These are phyloP conservation scores for Kalmusia sp. DNA, from an alignment of 2,329 filamentous ascomycete species.

Conservation along the genomic window DNA sequence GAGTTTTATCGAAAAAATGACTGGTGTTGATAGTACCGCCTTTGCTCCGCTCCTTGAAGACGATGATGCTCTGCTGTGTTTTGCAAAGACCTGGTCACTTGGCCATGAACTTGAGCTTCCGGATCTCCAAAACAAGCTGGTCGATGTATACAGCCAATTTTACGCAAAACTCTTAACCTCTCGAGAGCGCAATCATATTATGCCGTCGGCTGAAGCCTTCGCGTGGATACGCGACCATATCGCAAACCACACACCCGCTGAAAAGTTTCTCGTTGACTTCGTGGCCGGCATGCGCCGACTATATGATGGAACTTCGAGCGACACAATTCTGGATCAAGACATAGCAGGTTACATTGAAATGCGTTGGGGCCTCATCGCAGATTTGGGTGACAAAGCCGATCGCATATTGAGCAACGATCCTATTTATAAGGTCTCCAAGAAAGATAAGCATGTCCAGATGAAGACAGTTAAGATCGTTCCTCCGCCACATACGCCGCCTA, in stretches of 20 bases:
- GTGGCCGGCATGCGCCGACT: constrained; percentile 16
- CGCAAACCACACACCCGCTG: constrained; percentile 16
- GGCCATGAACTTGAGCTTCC: constrained; percentile 16
- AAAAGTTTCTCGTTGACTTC: constrained; percentile 25
- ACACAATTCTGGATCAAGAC: constrained; percentile 7
- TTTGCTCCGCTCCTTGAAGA: constrained; percentile 10
- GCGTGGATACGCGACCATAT: constrained; percentile 13
- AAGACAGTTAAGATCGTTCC: neutral
- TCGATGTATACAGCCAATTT: constrained; percentile 16
- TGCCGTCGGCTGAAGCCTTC: constrained; percentile 9
- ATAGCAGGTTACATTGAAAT: constrained; percentile 1
- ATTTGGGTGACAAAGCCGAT: neutral
- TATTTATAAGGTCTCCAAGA: neutral
- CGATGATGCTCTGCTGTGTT: constrained; percentile 13
- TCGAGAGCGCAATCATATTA: constrained; percentile 6
- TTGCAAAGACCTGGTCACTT: constrained; percentile 24
- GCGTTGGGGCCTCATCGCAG: neutral
- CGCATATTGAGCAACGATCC: neutral
- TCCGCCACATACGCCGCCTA: neutral
- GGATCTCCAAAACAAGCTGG: constrained; percentile 18
- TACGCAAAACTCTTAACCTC: constrained; percentile 8
- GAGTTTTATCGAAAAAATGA: constrained; percentile 1
- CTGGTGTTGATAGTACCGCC: neutral
- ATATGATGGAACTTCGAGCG: neutral
- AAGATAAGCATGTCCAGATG: neutral